Evolutionary conservation across 2,329 filamentous ascomycete species (phyloP), one percentile per base, ranked within the genome.

Genomic region (Aspergillus jensenii): DNA sequence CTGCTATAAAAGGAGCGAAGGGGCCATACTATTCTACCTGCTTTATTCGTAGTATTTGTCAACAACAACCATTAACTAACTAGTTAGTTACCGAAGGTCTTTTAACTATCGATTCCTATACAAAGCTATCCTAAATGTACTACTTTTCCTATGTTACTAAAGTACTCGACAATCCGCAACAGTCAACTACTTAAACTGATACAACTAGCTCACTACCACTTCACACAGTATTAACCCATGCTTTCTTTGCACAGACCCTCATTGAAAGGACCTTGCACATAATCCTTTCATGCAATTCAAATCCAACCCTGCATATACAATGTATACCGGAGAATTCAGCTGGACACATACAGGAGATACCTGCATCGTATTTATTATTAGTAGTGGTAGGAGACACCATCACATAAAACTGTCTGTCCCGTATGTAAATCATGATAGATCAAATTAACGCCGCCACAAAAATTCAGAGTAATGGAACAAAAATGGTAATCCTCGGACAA

Each of bases 401-500:
- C 27, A 12, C 25, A 44, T 33, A 8, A 15, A 44, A 44, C 9
- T 43, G 37, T 9, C 37, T 15, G 25, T 27, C 14, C 35, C 27
- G 17, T 19, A 25, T 39, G 51, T 41, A 41, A 43, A 21, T 52
- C 39, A 52, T 47, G 51, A 54, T 33, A 35, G 23, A 44, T 55
- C n/a, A 35, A 37, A 37, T 17, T 47, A 55, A 55, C 49, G 44
- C 44, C 49, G 14, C 50, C 49, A 27, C 33, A 37, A 31, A 51
- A 33, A 19, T 50, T 55, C 45, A 35, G 45, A 23, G 53, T 43
- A 58, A 25, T 25, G 31, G 19, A 44, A 50, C 21, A 33, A 39
- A 54, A 55, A 51, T 55, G 23, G 46, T 40, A 39, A 55, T 46
- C 51, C 40, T 55, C 31, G 33, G 46, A 49, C 35, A 51, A 58